Evolutionary conservation across 75 land plant genomes (phyloP).

Genomic region (Larix kaempferi): DNA sequence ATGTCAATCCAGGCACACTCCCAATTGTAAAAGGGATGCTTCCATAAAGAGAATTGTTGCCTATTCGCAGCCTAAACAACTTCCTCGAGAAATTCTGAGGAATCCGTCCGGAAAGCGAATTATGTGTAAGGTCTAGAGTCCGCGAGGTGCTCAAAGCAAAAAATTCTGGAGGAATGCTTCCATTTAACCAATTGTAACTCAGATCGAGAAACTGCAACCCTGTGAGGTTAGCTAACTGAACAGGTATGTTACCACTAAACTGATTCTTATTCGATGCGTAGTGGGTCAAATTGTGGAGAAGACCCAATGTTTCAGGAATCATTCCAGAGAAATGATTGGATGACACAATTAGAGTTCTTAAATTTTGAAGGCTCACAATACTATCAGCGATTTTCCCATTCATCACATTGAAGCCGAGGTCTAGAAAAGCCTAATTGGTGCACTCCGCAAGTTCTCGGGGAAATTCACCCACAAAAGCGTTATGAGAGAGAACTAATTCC

Average conservation of each 20-base stretch:
- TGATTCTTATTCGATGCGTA: slow-evolving; percentile 15
- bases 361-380: slow-evolving; percentile 7
- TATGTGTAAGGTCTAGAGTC: slow-evolving; percentile 34
- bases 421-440: slow-evolving; percentile 2
- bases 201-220: slow-evolving; percentile 1
- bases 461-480: not conserved
- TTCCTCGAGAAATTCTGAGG: slow-evolving; percentile 11
- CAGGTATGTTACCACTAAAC: not conserved
- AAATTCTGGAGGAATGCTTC: slow-evolving; percentile 26
- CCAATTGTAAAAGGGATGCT: slow-evolving; percentile 6
- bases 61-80: not conserved
- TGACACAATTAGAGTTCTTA: slow-evolving; percentile 17
- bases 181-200: slow-evolving; percentile 17
- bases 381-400: slow-evolving; percentile 13
- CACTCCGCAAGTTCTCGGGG: not conserved
- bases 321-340: slow-evolving; percentile 23
- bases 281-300: slow-evolving; percentile 10
- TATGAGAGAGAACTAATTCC: not conserved
- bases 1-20: not conserved
- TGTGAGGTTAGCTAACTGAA: not conserved
- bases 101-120: slow-evolving; percentile 35
- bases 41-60: not conserved
- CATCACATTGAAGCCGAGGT: slow-evolving; percentile 6
- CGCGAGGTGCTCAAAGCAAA: slow-evolving; percentile 18
- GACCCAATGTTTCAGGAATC: slow-evolving; percentile 14